phyloP scores from a whole-genome alignment of 2,329 filamentous ascomycete species.

The Chaetomium sp. region DNA sequence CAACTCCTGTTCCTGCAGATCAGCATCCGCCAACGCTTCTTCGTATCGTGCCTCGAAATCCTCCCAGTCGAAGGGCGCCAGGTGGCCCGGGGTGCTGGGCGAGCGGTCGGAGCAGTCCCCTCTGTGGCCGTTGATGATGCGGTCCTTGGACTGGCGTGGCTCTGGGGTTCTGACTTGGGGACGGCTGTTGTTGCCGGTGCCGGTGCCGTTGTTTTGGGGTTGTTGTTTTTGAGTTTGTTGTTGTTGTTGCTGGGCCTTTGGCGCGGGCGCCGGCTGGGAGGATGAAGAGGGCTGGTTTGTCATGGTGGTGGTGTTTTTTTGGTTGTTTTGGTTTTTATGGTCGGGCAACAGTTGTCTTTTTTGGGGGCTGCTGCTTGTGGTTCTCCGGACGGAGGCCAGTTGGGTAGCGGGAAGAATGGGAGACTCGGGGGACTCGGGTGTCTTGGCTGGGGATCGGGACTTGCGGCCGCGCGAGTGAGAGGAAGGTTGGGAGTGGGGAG shows the following conservation, averaged over 20 bases:
- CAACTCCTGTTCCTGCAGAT: constrained; percentile 57
- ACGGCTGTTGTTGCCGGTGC: constrained; percentile 14
- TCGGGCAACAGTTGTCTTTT: no score
- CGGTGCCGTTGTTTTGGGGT: constrained; percentile 2
- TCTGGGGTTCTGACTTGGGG: constrained; percentile 25
- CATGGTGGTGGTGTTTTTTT: no score
- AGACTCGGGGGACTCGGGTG: constrained; percentile 20
- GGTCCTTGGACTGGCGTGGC: constrained; percentile 22
- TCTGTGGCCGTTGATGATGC: constrained; percentile 22
- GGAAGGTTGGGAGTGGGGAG: constrained; percentile 12
- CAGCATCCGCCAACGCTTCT: constrained; percentile 55
- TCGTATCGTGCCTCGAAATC: constrained; percentile 67
- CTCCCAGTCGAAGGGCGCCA: constrained; percentile 63
- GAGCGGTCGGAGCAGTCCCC: constrained; percentile 24
- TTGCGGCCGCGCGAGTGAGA: constrained; percentile 11
- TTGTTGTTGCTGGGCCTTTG: no score
- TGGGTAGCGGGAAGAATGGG: constrained; percentile 15
- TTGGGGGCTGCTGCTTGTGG: no score
- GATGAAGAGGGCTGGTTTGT: no score
- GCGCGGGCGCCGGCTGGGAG: no score
- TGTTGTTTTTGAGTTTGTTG: no score
- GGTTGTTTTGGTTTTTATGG: no score
- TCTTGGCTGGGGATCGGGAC: constrained; percentile 5
- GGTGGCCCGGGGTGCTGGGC: constrained; percentile 48
- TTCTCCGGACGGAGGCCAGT: background rate